Evolutionary conservation across 2,329 filamentous ascomycete genomes (phyloP).

Genomic region (Ceratocystis diversiconidia): DNA sequence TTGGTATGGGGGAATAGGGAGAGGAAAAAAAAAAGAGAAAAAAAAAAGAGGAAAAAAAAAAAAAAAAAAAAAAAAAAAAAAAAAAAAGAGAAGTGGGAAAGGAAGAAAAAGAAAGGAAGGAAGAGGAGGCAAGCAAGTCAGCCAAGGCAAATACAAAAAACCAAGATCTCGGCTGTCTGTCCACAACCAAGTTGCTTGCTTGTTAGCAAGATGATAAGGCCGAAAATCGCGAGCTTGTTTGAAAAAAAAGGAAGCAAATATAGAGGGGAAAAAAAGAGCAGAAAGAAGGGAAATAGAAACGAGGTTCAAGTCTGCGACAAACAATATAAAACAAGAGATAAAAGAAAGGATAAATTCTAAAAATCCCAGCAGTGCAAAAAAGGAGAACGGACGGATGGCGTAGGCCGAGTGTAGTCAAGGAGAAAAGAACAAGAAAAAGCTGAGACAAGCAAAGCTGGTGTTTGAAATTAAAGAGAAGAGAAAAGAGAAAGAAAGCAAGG

Average conservation of each 20-base stretch:
- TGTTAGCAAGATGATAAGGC: background rate
- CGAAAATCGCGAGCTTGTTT: constrained; percentile 5
- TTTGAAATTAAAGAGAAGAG: background rate
- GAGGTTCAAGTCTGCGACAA: background rate
- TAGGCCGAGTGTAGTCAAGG: background rate
- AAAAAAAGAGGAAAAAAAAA: background rate
- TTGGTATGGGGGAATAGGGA: no score
- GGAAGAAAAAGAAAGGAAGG: background rate
- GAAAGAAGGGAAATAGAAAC: background rate
- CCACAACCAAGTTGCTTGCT: background rate
- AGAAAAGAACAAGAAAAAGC: background rate
- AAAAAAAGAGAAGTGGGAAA: background rate
- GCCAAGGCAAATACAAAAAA: background rate
- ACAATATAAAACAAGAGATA: background rate
- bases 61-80: background rate
- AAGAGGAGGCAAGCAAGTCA: background rate
- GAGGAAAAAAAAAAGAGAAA: background rate
- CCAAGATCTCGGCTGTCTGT: background rate
- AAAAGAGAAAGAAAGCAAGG: background rate
- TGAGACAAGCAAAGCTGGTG: background rate
- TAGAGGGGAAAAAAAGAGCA: constrained; percentile 17
- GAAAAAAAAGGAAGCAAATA: constrained; percentile 18
- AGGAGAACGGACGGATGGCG: constrained; percentile 1
- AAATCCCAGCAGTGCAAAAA: background rate
- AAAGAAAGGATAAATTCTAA: constrained; percentile 21